Evolutionary conservation across 305 asterid species (phyloP).

Genomic region (Solanum chacoense): DNA sequence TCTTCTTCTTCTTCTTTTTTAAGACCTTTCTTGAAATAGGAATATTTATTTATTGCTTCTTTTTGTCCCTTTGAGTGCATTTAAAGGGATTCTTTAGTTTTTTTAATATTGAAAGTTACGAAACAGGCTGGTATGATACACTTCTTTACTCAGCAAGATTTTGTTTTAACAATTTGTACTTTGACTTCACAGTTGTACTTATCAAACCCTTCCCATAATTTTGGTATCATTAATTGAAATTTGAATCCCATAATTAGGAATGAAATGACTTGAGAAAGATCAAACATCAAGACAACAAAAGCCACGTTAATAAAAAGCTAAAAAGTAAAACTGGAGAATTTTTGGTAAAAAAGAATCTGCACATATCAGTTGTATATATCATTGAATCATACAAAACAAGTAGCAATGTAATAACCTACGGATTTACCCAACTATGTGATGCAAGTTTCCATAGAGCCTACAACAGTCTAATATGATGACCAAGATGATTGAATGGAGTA

Average conservation of each 20-base stretch:
- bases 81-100: neutral
- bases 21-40: neutral
- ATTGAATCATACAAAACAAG: conserved; percentile 36
- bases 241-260: neutral
- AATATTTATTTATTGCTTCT: neutral
- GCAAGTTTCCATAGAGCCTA: conserved; percentile 25
- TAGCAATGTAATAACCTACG: conserved; percentile 18
- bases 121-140: neutral
- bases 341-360: neutral
- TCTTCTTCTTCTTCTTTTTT: neutral
- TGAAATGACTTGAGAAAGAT: neutral
- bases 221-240: neutral
- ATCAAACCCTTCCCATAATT: neutral
- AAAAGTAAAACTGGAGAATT: neutral
- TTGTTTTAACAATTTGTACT: neutral
- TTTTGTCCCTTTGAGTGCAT: neutral
- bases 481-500: conserved; percentile 9
- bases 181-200: neutral
- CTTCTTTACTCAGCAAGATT: neutral
- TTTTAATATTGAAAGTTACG: neutral
- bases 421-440: conserved; percentile 17
- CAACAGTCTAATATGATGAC: conserved; percentile 19
- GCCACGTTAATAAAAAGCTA: neutral
- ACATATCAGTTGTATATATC: conserved; percentile 18
- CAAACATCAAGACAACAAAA: neutral